These are phyloP conservation scores for Nicotiana obtusifolia DNA, from an alignment of 257 asterid species.

Conservation along the genomic window DNA sequence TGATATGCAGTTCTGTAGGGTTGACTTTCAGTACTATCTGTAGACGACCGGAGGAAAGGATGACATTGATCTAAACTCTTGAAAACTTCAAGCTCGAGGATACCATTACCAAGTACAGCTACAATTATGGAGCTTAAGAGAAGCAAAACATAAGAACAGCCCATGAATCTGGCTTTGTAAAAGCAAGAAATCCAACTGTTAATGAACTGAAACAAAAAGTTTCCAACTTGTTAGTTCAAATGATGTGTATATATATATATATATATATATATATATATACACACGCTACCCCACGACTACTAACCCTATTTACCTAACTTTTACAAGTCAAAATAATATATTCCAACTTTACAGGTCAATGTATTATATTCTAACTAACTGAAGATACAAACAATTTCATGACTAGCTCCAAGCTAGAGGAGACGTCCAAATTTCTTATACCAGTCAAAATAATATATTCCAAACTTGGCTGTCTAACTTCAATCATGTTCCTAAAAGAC, in stretches of 20 bases:
- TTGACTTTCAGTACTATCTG: background rate
- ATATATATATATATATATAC: no score
- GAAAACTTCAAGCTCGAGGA: background rate
- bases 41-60: background rate
- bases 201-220: background rate
- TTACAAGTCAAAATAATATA: background rate
- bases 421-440: background rate
- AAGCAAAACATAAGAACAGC: background rate
- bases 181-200: background rate
- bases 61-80: background rate
- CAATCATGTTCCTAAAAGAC: background rate
- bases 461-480: background rate
- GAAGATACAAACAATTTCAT: background rate
- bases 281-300: background rate
- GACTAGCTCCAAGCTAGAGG: background rate
- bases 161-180: background rate
- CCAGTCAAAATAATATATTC: background rate
- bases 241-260: background rate
- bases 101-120: background rate
- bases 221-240: background rate
- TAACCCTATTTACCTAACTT: background rate
- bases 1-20: constrained; percentile 27
- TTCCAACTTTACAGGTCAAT: background rate
- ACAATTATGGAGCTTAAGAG: background rate
- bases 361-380: background rate